Percentiles rank a stretch among this genome's conserved stretches.
These are phyloP conservation scores for Lactuca saligna DNA, from an alignment of 129 eudicot species.

Conservation along the genomic window DNA sequence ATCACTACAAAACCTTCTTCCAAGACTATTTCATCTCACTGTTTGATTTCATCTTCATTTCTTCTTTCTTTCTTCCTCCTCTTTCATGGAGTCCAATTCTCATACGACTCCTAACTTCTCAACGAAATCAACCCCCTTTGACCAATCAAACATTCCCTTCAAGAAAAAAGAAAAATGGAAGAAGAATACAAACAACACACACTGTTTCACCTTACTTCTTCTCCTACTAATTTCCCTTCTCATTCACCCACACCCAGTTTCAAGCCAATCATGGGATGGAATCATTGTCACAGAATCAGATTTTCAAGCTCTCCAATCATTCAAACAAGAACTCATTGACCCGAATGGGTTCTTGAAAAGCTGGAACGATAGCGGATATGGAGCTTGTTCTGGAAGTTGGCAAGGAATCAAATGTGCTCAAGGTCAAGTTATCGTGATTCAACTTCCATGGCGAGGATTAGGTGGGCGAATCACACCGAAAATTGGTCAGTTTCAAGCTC, in stretches of 20 bases:
- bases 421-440: slow-evolving; percentile 90
- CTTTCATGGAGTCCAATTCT: slow-evolving; percentile 25
- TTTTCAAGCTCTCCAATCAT: slow-evolving; percentile 55
- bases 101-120: slow-evolving; percentile 18
- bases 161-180: background rate
- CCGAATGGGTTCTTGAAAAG: slow-evolving; percentile 38
- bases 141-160: slow-evolving; percentile 15
- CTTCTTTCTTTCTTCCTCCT: slow-evolving; percentile 7
- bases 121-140: slow-evolving; percentile 19
- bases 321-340: slow-evolving; percentile 34
- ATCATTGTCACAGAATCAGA: slow-evolving; percentile 50
- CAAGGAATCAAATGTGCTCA: slow-evolving; percentile 69
- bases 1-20: slow-evolving; percentile 32
- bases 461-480: slow-evolving; percentile 62
- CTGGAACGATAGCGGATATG: slow-evolving; percentile 44
- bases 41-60: slow-evolving; percentile 15
- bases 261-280: slow-evolving; percentile 36
- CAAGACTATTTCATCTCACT: slow-evolving; percentile 17
- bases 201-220: slow-evolving; percentile 18
- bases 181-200: slow-evolving; percentile 2
- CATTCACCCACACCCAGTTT: slow-evolving; percentile 14
- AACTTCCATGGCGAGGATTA: slow-evolving; percentile 81
- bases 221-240: slow-evolving; percentile 13
- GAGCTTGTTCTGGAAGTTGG: slow-evolving; percentile 47
- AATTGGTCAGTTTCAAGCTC: slow-evolving; percentile 80